Percentiles rank a stretch among this genome's conserved stretches.
phyloP scores from a whole-genome alignment of 768 basidiomycete species.

The Lactarius deliciosus region DNA sequence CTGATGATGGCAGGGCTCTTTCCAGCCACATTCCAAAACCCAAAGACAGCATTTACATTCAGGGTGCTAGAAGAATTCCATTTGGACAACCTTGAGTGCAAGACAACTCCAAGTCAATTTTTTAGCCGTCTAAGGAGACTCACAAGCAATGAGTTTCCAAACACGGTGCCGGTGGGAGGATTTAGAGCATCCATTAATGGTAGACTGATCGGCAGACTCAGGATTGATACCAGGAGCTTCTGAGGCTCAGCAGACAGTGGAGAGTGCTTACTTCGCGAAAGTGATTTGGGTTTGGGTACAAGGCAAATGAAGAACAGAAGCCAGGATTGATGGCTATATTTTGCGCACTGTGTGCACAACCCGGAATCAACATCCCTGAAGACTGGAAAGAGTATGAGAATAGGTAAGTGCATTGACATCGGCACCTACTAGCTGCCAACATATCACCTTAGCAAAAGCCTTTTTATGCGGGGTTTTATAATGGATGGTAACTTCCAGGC shows the following conservation, averaged over 20 bases:
- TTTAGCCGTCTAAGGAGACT: conserved; percentile 2
- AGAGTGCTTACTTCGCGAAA: background rate
- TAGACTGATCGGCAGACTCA: background rate
- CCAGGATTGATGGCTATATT: conserved; percentile 4
- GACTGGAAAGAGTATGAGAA: too few species aligned
- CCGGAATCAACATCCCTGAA: background rate
- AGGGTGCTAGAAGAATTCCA: too few species aligned
- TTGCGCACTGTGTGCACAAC: background rate
- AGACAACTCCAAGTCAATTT: background rate
- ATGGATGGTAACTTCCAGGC: conserved; percentile 10
- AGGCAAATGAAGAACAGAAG: background rate
- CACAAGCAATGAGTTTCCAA: conserved; percentile 1
- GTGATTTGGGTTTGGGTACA: background rate
- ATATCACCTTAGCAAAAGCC: background rate
- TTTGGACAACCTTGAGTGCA: too few species aligned
- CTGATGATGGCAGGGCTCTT: too few species aligned
- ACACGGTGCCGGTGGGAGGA: background rate
- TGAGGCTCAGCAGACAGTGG: too few species aligned
- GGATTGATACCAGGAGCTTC: too few species aligned
- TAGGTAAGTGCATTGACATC: background rate
- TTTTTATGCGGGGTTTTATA: conserved; percentile 5
- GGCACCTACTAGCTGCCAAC: background rate
- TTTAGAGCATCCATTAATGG: background rate
- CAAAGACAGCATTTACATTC: too few species aligned
- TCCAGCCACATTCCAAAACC: too few species aligned